Evolutionary conservation across 1,284 basidiomycete species (phyloP).

Genomic region (Leccinum subrobustum): DNA sequence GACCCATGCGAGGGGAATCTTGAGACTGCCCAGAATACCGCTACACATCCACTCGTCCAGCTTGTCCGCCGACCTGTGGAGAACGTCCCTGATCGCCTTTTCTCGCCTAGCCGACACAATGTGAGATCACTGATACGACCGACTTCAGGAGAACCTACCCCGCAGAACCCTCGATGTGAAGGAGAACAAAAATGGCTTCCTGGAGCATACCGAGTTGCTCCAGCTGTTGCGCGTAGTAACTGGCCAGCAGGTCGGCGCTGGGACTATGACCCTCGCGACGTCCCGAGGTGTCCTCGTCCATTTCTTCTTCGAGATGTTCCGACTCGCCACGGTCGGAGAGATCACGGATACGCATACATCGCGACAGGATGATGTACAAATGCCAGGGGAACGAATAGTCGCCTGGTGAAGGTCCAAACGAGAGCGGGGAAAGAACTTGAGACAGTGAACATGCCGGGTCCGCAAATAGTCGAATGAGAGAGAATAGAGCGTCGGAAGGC

Average conservation of each 20-base stretch:
- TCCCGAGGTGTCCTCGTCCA: conserved; percentile 44
- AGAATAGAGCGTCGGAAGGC: conserved; percentile 73
- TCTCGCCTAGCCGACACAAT: conserved; percentile 53
- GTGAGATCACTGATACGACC: conserved; percentile 5
- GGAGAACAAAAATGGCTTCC: conserved; percentile 85
- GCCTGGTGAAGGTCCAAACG: conserved; percentile 72
- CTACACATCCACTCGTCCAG: conserved; percentile 69
- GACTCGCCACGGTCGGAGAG: conserved; percentile 75
- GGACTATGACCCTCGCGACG: conserved; percentile 72
- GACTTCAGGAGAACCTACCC: conserved; percentile 52
- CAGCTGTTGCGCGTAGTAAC: conserved; percentile 85
- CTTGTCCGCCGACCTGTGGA: conserved; percentile 70
- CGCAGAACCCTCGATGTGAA: conserved; percentile 81
- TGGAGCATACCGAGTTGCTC: conserved; percentile 81
- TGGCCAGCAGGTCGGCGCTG: conserved; percentile 80
- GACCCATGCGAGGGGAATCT: conserved; percentile 85
- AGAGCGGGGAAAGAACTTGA: conserved; percentile 61
- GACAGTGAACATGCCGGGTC: conserved; percentile 67
- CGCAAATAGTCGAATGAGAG: conserved; percentile 79
- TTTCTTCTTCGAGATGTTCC: conserved; percentile 33
- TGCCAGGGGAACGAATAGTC: conserved; percentile 93
- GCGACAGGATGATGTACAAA: conserved; percentile 84
- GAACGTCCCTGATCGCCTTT: conserved; percentile 78
- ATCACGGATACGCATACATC: conserved; percentile 80
- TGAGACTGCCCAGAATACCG: conserved; percentile 75